phyloP scores from a whole-genome alignment of 2,329 filamentous ascomycete species.

The Corinectria fuckeliana region DNA sequence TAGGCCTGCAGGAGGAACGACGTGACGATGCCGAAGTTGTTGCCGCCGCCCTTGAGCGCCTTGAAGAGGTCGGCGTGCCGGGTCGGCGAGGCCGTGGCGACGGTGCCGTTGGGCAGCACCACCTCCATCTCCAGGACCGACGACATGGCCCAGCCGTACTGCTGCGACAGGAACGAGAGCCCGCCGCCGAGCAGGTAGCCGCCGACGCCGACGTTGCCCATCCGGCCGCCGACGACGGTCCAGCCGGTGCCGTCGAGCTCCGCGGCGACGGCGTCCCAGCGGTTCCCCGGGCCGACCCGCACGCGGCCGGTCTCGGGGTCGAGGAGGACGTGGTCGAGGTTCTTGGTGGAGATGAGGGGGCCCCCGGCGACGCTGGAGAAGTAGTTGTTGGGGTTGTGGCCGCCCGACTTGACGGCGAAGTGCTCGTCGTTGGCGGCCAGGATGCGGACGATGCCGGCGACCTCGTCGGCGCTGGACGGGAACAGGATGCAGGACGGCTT shows the following conservation, averaged over 20 bases:
- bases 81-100: slow-evolving; percentile 52
- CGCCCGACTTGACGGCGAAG: slow-evolving; percentile 64
- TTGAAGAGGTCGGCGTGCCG: slow-evolving; percentile 57
- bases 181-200: slow-evolving; percentile 61
- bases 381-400: slow-evolving; percentile 62
- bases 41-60: slow-evolving; percentile 62
- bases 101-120: slow-evolving; percentile 56
- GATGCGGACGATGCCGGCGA: slow-evolving; percentile 58
- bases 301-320: slow-evolving; percentile 46
- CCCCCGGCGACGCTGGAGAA: slow-evolving; percentile 58
- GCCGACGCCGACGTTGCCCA: slow-evolving; percentile 55
- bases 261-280: slow-evolving; percentile 50
- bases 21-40: slow-evolving; percentile 60
- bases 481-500: slow-evolving; percentile 55
- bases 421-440: slow-evolving; percentile 53
- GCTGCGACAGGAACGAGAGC: slow-evolving; percentile 57
- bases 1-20: slow-evolving; percentile 52
- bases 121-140: slow-evolving; percentile 57
- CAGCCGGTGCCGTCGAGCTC: slow-evolving; percentile 51
- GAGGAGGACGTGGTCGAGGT: slow-evolving; percentile 50
- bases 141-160: slow-evolving; percentile 59
- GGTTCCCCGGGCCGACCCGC: slow-evolving; percentile 53
- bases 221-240: slow-evolving; percentile 52
- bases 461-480: slow-evolving; percentile 56
- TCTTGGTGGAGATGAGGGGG: slow-evolving; percentile 55